phyloP scores from a whole-genome alignment of 179 eudicot species.

The Spinacia oleracea region DNA sequence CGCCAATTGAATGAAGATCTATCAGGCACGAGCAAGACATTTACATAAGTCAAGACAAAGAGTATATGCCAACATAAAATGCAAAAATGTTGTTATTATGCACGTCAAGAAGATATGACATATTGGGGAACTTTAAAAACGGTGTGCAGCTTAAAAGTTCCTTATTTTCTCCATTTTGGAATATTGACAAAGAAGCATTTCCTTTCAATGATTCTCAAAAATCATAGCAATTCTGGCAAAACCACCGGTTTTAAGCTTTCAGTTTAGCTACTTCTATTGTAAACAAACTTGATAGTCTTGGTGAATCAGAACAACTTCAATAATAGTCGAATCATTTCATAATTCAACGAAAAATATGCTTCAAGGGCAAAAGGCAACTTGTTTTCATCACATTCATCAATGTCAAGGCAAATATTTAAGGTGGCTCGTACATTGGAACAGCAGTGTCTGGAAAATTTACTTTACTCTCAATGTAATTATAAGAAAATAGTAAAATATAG shows the following conservation, averaged over 20 bases:
- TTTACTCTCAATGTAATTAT: not conserved
- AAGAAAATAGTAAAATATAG: too few species aligned
- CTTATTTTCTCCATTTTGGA: not conserved
- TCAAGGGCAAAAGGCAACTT: too few species aligned
- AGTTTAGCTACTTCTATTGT: too few species aligned
- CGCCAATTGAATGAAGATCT: conserved; percentile 97
- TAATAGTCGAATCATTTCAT: not conserved
- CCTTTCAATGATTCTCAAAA: not conserved
- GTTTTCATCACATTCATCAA: not conserved
- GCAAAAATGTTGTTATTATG: too few species aligned
- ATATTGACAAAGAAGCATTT: not conserved
- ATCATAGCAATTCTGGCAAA: too few species aligned
- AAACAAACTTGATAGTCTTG: too few species aligned
- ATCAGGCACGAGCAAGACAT: conserved; percentile 3
- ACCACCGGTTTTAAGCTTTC: not conserved
- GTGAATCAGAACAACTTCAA: too few species aligned
- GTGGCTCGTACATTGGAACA: not conserved
- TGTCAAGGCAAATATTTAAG: too few species aligned
- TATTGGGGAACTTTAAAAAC: not conserved
- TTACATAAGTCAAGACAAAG: not conserved
- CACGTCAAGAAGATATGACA: not conserved
- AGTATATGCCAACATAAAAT: not conserved
- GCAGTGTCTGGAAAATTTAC: not conserved
- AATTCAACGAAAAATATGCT: not conserved
- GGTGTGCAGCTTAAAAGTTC: not conserved